Evolutionary conservation across 768 basidiomycete genomes (phyloP), one percentile per base, ranked within the genome.

Genomic region (Rhizopogon rudus): DNA sequence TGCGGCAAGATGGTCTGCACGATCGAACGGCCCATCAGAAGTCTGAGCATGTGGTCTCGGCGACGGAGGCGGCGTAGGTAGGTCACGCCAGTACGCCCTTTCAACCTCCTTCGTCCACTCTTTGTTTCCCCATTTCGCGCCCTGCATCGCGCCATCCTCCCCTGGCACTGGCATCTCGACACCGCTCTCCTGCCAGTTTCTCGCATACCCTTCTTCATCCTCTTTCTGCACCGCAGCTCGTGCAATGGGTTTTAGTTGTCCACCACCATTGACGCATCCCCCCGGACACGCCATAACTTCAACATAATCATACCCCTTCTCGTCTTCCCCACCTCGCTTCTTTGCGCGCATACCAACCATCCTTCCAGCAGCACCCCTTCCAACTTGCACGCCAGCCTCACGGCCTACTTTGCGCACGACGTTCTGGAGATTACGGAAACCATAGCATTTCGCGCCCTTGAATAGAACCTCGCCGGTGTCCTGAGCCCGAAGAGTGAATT

Each of bases 201-300:
- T 73, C 55, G 69, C 60, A 62, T 83, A 84, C 8, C 88, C 88
- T 67, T 92, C 91, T 52, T 73, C 82, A 64, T 93, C 80, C 48
- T 54, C 50, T 54, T 44, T 57, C 31, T 52, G 53, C 42, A 13
- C 51, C 7, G 37, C 44, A 39, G 39, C 45, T 35, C 37, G 48
- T 22, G 35, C 48, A 37, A 49, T 49, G 20, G 48, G 37, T 37
- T 49, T 28, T 29, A 49, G 69, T 75, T 98, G 97, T 5, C 97
- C 97, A 20, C 96, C 97, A 7, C 97, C 97, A 67, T 98, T 98
- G 41, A 97, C 92, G 69, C 97, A 98, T 16, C 97, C 97, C 0
- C 88, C 86, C 0, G 97, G 97, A 74, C 97, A 99, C 35, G 97
- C 97, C 97, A 99, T 98, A 59, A 99, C 93, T 66, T 97, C 94